Base-by-base conservation (phyloP, 1,284 basidiomycete species). In the Pseudozyma sp. region DNA sequence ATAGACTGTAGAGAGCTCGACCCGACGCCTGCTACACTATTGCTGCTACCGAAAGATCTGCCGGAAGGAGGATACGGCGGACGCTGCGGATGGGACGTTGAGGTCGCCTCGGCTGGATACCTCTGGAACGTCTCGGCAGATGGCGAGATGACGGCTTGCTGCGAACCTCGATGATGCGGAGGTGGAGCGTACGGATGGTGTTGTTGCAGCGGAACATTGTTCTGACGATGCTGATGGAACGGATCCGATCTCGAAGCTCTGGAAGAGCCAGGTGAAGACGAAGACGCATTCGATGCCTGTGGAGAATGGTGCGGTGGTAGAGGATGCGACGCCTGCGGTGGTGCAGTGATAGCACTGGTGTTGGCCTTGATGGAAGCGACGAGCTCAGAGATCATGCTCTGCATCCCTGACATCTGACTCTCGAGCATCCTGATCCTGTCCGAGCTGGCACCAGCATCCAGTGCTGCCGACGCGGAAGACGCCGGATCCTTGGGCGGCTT, bases 401-500 rank as follows among this genome's bases (percentile, higher is more conserved):
- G 68, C 68, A 75, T 71, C 3, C 64, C 65, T 5, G 57, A 50
- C 68, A 75, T 72, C 17, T 75, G 68, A 0, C 54, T 51, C 37
- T 75, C 73, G 37, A 75, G 29, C 5, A 51, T 13, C 24, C 56
- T 55, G 45, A 71, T 75, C 29, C 68, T 17, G 39, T 68, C 68
- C 3, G 60, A 49, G 34, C 65, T 58, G 55, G 90, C 87, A 75
- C 90, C 85, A 7, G 86, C 86, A 68, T 90, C 89, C 1, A 86
- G 39, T 10, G 45, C 51, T 29, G 17, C 19, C 0, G 48, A 40
- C 0, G 50, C 24, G 33, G 65, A 43, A 1, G 62, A 13, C 0
- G 40, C 33, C 19, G 87, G 88, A 86, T 92, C 93, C 87, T 91
- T 92, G 85, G 94, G 91, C 78, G 93, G 93, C 85, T 95, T 96